Evolutionary conservation across 331 rosid species (phyloP).

Genomic region (Malus hybrid): DNA sequence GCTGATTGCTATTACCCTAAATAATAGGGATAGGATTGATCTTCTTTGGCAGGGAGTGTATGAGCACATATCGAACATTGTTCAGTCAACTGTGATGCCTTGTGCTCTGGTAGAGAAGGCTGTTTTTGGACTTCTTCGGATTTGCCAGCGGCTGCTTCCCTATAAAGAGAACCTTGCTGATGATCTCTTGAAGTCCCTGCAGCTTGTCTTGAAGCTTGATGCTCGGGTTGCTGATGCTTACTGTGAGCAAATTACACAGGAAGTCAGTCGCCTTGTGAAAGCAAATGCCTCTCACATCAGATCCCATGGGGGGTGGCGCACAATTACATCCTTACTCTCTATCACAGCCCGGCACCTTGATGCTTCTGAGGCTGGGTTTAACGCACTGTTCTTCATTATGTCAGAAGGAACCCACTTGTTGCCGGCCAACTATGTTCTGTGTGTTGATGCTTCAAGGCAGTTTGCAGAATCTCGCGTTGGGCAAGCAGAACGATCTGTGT

Average conservation of each 20-base stretch:
- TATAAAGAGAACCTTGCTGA: constrained; percentile 93
- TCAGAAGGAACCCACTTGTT: constrained; percentile 79
- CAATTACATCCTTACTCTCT: constrained; percentile 78
- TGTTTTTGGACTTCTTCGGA: constrained; percentile 91
- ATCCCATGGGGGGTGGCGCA: constrained; percentile 92
- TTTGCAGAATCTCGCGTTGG: constrained; percentile 99
- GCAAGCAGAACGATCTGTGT: constrained; percentile 78
- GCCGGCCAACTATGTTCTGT: constrained; percentile 71
- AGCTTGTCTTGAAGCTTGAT: constrained; percentile 94
- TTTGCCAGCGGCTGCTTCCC: constrained; percentile 98
- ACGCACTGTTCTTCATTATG: constrained; percentile 76
- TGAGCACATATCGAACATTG: constrained; percentile 89
- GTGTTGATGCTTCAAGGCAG: constrained; percentile 81
- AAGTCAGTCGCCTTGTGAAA: constrained; percentile 93
- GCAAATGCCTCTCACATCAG: constrained; percentile 93
- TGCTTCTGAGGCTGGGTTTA: constrained; percentile 95
- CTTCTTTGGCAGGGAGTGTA: constrained; percentile 96
- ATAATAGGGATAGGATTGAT: constrained; percentile 87
- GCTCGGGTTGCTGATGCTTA: constrained; percentile 96
- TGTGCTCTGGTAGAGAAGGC: constrained; percentile 95
- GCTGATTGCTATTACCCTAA: constrained; percentile 91
- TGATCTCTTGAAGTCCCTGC: constrained; percentile 89
- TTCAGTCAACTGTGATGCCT: constrained; percentile 93
- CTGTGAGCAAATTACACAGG: constrained; percentile 95
- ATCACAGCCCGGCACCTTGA: constrained; percentile 82